Conservation (phyloP, 441 rosid genomes). For the Pelargonium exstipulatum region DNA sequence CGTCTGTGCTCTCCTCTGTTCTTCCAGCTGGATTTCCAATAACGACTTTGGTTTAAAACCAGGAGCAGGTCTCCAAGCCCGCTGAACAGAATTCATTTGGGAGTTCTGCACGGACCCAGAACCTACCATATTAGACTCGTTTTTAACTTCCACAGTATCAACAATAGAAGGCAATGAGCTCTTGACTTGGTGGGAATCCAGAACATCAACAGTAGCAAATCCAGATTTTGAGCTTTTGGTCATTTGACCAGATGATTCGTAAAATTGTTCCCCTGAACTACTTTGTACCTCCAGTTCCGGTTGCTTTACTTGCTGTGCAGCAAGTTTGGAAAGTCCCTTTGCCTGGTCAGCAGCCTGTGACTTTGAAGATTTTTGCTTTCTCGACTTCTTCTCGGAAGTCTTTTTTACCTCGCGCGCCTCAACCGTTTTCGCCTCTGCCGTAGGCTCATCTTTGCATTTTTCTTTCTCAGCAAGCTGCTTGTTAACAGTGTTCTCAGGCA, state of each 20-base stretch:
- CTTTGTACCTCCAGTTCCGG: slow-evolving; percentile 37
- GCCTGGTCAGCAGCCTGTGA: slow-evolving; percentile 48
- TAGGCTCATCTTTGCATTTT: slow-evolving; percentile 27
- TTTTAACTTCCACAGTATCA: slow-evolving; percentile 32
- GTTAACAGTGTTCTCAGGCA: slow-evolving; percentile 22
- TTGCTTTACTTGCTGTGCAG: slow-evolving; percentile 41
- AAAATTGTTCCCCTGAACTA: slow-evolving; percentile 22
- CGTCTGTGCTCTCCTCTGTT: slow-evolving; percentile 63
- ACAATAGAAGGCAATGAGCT: slow-evolving; percentile 28
- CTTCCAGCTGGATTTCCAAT: slow-evolving; percentile 94
- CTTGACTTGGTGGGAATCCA: slow-evolving; percentile 32
- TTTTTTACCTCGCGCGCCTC: slow-evolving; percentile 60
- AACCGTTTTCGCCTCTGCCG: slow-evolving; percentile 38
- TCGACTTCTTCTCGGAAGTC: slow-evolving; percentile 74
- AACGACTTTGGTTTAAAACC: slow-evolving; percentile 92
- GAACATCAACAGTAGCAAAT: slow-evolving; percentile 24
- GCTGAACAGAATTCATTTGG: slow-evolving; percentile 38
- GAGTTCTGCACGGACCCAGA: slow-evolving; percentile 31
- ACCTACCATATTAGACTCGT: slow-evolving; percentile 26
- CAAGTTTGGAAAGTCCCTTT: slow-evolving; percentile 43
- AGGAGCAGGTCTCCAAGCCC: slow-evolving; percentile 99
- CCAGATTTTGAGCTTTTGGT: slow-evolving; percentile 28
- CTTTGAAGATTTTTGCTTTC: slow-evolving; percentile 68
- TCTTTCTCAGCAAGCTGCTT: slow-evolving; percentile 35
- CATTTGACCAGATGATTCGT: slow-evolving; percentile 26